Base-by-base conservation (phyloP, 495 filamentous ascomycete genomes). In the Acidiella bohemica region DNA sequence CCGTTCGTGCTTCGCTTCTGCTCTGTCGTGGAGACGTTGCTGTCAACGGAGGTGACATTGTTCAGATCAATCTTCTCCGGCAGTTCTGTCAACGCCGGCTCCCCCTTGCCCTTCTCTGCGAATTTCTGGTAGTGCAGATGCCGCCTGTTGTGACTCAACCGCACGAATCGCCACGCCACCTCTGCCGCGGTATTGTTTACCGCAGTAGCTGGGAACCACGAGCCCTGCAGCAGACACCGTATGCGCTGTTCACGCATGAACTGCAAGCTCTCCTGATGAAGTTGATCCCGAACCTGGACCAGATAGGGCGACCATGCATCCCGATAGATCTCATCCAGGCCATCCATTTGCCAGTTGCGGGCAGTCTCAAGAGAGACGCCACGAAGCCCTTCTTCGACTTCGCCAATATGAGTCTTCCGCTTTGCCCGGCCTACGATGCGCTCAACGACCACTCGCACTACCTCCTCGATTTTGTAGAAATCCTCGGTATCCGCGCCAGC, bases 171-270 rank as follows among this genome's bases (percentile, higher is more conserved):
- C 75, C 82, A 88, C 2, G 70, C 61, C 7, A 24, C 26, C 11
- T 19, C 28, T 12, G 30, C 12, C 5, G 22, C 34, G 12, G 31
- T 20, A 18, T 19, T 29, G 59, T 62, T 4, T n/a, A n/a, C n/a
- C 53, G 46, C 33, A 4, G 60, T 60, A 39, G 80, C 72, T 5
- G 81, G 72, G 54, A 99, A 96, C 92, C 92, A 99, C 16, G 78
- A 74, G 19, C 90, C 90, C 42, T 81, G 72, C 10, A 95, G 67
- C 11, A 99, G 66, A 57, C 84, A 95, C n/a, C 92, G 73, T 39
- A 95, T 81, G 32, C 90, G 76, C 57, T 97, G 90, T 58, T 97
- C 90, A 54, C 90, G 94, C 53, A 96, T 80, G 53, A 97, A 97
- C 50, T 93, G 83, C 27, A 93, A 61, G 16, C 90, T 86, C 54